These are phyloP conservation scores for Sequoiadendron giganteum DNA, from an alignment of 75 land plant genomes.

Conservation along the genomic window DNA sequence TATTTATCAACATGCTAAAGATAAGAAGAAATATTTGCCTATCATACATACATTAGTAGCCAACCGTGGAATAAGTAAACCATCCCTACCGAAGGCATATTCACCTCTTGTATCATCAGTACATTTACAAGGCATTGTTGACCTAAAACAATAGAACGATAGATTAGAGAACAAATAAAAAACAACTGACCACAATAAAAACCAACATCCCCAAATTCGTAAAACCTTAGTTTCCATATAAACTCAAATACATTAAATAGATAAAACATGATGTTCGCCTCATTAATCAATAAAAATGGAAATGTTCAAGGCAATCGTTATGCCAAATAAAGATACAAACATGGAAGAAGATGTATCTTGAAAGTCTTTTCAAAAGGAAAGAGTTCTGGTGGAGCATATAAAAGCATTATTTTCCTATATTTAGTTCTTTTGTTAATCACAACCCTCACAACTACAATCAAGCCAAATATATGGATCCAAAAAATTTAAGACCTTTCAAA, in stretches of 20 bases:
- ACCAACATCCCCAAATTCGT: background rate
- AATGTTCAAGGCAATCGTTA: background rate
- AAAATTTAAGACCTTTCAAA: background rate
- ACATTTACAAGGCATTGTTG: slow-evolving; percentile 19
- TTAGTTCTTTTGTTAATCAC: background rate
- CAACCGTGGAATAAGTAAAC: slow-evolving; percentile 17
- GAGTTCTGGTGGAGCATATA: background rate
- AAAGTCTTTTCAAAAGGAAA: background rate
- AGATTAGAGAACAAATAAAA: background rate
- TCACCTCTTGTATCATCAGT: slow-evolving; percentile 23
- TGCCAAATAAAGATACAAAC: background rate
- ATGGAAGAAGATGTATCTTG: background rate
- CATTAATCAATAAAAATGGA: background rate
- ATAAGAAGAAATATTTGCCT: background rate
- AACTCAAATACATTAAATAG: background rate
- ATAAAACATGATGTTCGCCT: background rate
- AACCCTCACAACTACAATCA: background rate
- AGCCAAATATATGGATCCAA: background rate
- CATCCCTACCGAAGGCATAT: slow-evolving; percentile 20
- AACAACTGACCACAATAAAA: background rate
- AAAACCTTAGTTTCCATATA: background rate
- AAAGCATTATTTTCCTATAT: background rate
- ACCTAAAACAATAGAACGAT: slow-evolving; percentile 1
- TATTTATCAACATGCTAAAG: background rate
- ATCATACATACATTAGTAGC: slow-evolving; percentile 17